phyloP scores from a whole-genome alignment of 371 early-diverging fungal genomes.

The Mucor saturninus region DNA sequence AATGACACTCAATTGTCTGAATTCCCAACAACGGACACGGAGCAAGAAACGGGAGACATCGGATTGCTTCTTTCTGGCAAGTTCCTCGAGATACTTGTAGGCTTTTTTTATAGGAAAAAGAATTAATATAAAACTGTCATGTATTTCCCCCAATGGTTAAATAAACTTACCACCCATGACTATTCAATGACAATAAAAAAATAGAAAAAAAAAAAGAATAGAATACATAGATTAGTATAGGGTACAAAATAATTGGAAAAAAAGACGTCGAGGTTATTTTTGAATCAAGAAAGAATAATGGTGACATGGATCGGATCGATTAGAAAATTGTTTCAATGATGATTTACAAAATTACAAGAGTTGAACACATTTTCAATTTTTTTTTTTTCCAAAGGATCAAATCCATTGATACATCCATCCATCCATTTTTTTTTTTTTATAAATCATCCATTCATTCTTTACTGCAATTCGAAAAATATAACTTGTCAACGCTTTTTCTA shows the following conservation, averaged over 20 bases:
- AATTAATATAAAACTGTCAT: not conserved
- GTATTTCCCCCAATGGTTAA: not conserved
- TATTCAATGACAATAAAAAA: constrained; percentile 1
- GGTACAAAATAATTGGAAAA: not conserved
- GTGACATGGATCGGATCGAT: not conserved
- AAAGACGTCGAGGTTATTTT: not conserved
- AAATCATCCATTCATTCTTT: constrained; percentile 1
- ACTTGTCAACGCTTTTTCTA: not conserved
- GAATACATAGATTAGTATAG: constrained; percentile 2
- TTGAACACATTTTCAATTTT: not conserved
- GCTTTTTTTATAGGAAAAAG: constrained; percentile 40
- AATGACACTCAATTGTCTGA: constrained; percentile 92
- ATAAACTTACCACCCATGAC: constrained; percentile 31
- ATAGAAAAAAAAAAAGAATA: not conserved
- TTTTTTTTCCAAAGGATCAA: not conserved
- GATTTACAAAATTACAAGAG: not conserved
- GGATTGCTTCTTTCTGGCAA: constrained; percentile 98
- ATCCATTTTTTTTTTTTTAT: not conserved
- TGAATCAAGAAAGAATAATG: not conserved
- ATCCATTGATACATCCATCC: constrained; percentile 9
- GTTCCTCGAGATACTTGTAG: constrained; percentile 96
- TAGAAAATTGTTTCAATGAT: not conserved
- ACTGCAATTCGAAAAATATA: not conserved
- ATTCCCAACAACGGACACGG: constrained; percentile 97
- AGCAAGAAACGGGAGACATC: constrained; percentile 98